These are phyloP conservation scores for Torulaspora microellipsoides DNA, from an alignment of 805 yeast species.

Conservation along the genomic window DNA sequence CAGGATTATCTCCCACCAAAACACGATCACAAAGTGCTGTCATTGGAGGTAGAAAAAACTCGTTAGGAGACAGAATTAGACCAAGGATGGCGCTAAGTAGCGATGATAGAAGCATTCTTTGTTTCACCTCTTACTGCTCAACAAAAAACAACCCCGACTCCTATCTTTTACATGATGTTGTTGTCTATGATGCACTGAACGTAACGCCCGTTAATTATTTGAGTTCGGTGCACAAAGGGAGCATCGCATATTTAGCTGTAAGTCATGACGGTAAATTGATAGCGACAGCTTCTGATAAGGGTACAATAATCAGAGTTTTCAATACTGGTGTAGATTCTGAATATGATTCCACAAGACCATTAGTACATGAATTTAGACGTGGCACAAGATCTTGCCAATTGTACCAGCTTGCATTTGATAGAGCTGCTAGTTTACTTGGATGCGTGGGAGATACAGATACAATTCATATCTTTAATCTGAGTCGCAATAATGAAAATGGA, in stretches of 20 bases:
- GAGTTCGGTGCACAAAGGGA: conserved; percentile 31
- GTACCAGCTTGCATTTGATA: conserved; percentile 62
- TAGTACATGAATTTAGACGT: conserved; percentile 55
- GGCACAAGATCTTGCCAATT: conserved; percentile 73
- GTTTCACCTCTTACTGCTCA: conserved; percentile 27
- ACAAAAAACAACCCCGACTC: conserved; percentile 40
- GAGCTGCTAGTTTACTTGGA: conserved; percentile 58
- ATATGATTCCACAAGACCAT: conserved; percentile 16
- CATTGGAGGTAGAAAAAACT: conserved; percentile 12
- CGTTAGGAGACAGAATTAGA: conserved; percentile 12
- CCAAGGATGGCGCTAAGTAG: conserved; percentile 28
- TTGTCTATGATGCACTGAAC: conserved; percentile 71
- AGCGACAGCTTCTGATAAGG: conserved; percentile 67
- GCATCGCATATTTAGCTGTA: conserved; percentile 37
- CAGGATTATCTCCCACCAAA: conserved; percentile 1
- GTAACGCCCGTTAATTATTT: conserved; percentile 62
- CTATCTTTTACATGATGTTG: conserved; percentile 44
- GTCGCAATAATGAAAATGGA: neutral
- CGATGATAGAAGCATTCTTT: conserved; percentile 32
- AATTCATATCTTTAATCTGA: conserved; percentile 75
- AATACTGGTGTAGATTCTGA: conserved; percentile 47
- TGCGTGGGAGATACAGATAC: conserved; percentile 84
- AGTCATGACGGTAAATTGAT: conserved; percentile 55
- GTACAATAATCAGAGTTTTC: conserved; percentile 65
- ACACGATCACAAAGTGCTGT: conserved; percentile 4